Conservation (phyloP, 2,329 filamentous ascomycete species). For the Fusarium paranaense region DNA sequence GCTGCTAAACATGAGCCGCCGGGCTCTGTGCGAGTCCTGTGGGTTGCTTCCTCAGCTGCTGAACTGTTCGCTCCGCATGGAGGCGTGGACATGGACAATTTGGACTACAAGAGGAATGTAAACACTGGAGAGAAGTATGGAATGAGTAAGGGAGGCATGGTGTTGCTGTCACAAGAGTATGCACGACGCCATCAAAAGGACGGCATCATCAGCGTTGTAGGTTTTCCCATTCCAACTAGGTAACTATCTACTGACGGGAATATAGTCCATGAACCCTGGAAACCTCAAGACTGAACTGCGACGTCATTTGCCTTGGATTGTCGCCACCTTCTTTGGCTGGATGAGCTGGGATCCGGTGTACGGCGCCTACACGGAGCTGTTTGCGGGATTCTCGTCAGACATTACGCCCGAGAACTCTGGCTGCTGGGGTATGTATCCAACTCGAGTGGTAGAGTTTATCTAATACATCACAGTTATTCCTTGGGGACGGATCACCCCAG, state of each 20-base stretch:
- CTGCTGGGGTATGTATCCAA: constrained; percentile 1
- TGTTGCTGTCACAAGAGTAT: constrained; percentile 41
- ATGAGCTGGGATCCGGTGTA: constrained; percentile 29
- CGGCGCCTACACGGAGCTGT: constrained; percentile 60
- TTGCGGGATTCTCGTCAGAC: constrained; percentile 47
- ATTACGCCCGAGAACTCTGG: constrained; percentile 15
- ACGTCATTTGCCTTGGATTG: background rate
- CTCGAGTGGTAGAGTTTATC: background rate
- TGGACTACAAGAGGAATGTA: constrained; percentile 35
- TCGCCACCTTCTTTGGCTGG: background rate
- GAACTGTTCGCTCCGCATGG: background rate
- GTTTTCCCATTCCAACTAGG: background rate
- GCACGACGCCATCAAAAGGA: constrained; percentile 32
- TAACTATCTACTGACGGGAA: background rate
- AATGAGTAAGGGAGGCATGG: constrained; percentile 43
- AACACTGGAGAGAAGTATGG: constrained; percentile 35
- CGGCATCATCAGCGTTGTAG: constrained; percentile 17
- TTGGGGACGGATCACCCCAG: background rate
- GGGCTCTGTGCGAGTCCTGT: constrained; percentile 45
- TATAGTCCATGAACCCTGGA: constrained; percentile 20
- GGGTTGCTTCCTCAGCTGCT: constrained; percentile 38
- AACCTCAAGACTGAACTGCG: constrained; percentile 21
- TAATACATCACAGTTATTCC: background rate
- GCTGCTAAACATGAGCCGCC: constrained; percentile 46
- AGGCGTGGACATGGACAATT: constrained; percentile 25